Base-by-base conservation (phyloP, 306 rosid genomes). In the Adenanthera pavonina region DNA sequence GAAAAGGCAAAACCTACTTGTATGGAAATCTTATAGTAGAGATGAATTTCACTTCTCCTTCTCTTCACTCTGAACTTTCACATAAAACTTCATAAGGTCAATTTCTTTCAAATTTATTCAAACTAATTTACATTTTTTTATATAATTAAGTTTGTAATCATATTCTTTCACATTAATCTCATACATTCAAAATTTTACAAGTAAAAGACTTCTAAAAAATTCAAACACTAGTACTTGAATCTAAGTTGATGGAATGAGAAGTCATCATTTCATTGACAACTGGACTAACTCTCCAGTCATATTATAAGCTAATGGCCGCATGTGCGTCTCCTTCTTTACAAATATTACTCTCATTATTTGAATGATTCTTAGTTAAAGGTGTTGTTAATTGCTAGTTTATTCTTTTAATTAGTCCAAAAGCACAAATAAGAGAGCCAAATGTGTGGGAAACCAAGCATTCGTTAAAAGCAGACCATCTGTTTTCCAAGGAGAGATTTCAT, bases 221-320 rank as follows among this genome's bases (percentile, higher is more conserved):
- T 25, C 6, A 64, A 64, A 36, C 46, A 7, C 16, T 19, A 20
- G 8, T 19, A 34, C 14, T 62, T 34, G 19, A 41, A 47, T 17
- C 44, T 66, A 68, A 68, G 47, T 69, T 69, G 56, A 69, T 10
- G 34, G 2, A 16, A 69, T 44, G 56, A 25, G 74, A 69, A 2
- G 54, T 44, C 12, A 69, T 44, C 25, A 46, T 69, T 69, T 82
- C 17, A 88, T 77, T 72, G 34, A 44, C 19, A 69, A 46, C 74
- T 44, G n/a, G n/a, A 44, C 15, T 11, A 41, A 8, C 16, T 67
- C 49, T 68, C 51, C 2, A 44, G 0, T 87, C 83, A 65, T 84
- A 85, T 84, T 78, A 76, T 84, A 78, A 85, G 83, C 74, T 72
- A 85, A 88, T 85, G 89, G 80, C 82, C 80, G 72, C 86, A 85